Percentiles rank a stretch among this genome's conserved stretches.
phyloP scores from a whole-genome alignment of 2,329 filamentous ascomycete genomes.

The Metarhizium album region DNA sequence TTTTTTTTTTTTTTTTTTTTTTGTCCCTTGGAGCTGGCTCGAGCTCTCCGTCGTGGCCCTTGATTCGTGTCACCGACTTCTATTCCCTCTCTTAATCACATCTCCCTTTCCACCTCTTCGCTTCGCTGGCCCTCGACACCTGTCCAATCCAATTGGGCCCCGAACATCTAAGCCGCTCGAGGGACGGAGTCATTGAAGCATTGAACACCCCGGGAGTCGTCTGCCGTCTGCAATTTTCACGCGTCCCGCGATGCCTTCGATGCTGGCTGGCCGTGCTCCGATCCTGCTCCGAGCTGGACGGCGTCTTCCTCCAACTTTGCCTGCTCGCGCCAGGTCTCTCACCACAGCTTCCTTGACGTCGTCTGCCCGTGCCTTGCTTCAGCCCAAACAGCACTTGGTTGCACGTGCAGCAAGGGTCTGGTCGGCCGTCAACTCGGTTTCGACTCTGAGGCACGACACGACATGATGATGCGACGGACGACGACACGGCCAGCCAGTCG shows the following conservation, averaged over 20 bases:
- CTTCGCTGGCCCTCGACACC: slow-evolving; percentile 7
- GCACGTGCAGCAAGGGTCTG: no score
- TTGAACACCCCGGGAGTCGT: slow-evolving; percentile 20
- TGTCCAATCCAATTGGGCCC: slow-evolving; percentile 21
- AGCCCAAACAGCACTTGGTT: slow-evolving; percentile 17
- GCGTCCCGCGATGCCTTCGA: slow-evolving; percentile 28
- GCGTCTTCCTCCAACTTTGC: slow-evolving; percentile 34
- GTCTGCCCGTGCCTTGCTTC: slow-evolving; percentile 22
- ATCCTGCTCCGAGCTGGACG: slow-evolving; percentile 45
- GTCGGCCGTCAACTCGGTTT: no score
- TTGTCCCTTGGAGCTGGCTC: no score
- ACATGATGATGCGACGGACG: no score
- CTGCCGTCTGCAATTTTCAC: slow-evolving; percentile 16
- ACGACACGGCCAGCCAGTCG: no score
- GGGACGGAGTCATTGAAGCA: slow-evolving; percentile 24
- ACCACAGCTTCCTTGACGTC: slow-evolving; percentile 25
- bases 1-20: no score
- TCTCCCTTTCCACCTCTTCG: background rate
- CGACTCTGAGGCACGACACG: no score
- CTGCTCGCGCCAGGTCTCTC: slow-evolving; percentile 34
- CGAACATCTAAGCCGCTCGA: slow-evolving; percentile 22
- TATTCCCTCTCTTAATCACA: slow-evolving; percentile 6
- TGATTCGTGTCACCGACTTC: slow-evolving; percentile 15
- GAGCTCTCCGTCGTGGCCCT: no score
- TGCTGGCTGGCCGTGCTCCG: slow-evolving; percentile 46